A percentile compares a stretch with the other conserved stretches of the same genome.
Evolutionary conservation across 2,329 filamentous ascomycete genomes (phyloP).

Genomic region (Clonostachys sp.): DNA sequence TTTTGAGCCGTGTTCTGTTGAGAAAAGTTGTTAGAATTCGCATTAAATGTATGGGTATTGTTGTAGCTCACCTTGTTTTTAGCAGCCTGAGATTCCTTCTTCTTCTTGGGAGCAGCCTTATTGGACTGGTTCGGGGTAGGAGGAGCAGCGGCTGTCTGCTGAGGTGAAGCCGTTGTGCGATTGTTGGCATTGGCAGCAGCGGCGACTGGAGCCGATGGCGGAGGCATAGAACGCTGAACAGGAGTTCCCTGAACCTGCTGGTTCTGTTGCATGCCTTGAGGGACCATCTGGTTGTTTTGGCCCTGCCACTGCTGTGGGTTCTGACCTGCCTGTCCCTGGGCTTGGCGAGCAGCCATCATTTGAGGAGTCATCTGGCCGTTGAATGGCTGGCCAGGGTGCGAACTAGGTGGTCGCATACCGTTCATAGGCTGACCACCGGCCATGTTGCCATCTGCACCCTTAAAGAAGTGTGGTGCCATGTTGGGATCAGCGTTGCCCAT

Average conservation of each 20-base stretch:
- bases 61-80: constrained; percentile 60
- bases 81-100: constrained; percentile 64
- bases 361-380: constrained; percentile 54
- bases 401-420: constrained; percentile 65
- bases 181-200: constrained; percentile 41
- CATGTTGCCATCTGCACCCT: constrained; percentile 52
- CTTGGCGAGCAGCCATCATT: constrained; percentile 50
- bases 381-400: constrained; percentile 57
- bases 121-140: constrained; percentile 71
- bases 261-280: constrained; percentile 31
- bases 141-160: constrained; percentile 61
- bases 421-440: constrained; percentile 45
- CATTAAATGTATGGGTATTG: constrained; percentile 1
- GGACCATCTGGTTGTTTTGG: constrained; percentile 33
- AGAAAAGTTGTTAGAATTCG: constrained; percentile 7
- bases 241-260: constrained; percentile 59
- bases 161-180: constrained; percentile 55
- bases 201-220: constrained; percentile 54
- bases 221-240: constrained; percentile 68
- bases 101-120: constrained; percentile 68
- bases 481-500: constrained; percentile 59
- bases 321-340: constrained; percentile 17
- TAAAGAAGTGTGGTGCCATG: constrained; percentile 57
- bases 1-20: constrained; percentile 50
- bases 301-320: constrained; percentile 31